Conservation (phyloP, 2,329 filamentous ascomycete genomes). For the Plenodomus tracheiphilus region DNA sequence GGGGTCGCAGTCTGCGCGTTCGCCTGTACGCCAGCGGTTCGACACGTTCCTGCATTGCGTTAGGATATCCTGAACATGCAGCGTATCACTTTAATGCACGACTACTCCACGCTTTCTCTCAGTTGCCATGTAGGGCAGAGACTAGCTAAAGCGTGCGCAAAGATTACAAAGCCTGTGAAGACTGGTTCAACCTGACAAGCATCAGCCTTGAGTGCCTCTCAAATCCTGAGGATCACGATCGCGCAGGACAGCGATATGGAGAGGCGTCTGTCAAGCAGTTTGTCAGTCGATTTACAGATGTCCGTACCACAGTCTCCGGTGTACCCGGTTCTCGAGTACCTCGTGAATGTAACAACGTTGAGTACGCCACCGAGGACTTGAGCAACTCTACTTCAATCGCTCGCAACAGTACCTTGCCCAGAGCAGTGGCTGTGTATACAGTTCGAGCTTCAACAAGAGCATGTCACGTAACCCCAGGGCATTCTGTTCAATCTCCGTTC, state of each 20-base stretch:
- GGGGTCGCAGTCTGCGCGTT: background rate
- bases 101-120: background rate
- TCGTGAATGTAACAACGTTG: constrained; percentile 5
- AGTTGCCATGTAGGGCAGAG: background rate
- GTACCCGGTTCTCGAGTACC: constrained; percentile 1
- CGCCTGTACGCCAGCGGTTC: background rate
- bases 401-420: constrained; percentile 24
- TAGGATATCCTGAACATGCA: background rate
- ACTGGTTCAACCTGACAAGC: constrained; percentile 1
- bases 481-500: constrained; percentile 5
- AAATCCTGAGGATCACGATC: background rate
- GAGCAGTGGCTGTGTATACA: constrained; percentile 6
- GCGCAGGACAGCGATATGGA: background rate
- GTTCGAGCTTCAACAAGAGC: constrained; percentile 9
- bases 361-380: constrained; percentile 3
- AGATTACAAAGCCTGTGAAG: background rate
- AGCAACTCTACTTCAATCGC: constrained; percentile 14
- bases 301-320: constrained; percentile 1
- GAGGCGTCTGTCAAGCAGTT: constrained; percentile 9
- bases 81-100: background rate
- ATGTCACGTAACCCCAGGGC: constrained; percentile 3
- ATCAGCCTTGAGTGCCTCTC: background rate
- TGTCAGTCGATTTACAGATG: constrained; percentile 1
- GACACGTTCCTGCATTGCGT: constrained; percentile 16
- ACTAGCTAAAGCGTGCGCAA: background rate